These are phyloP conservation scores for Yamadazyma endophytica DNA, from an alignment of 805 yeast species.

Conservation along the genomic window DNA sequence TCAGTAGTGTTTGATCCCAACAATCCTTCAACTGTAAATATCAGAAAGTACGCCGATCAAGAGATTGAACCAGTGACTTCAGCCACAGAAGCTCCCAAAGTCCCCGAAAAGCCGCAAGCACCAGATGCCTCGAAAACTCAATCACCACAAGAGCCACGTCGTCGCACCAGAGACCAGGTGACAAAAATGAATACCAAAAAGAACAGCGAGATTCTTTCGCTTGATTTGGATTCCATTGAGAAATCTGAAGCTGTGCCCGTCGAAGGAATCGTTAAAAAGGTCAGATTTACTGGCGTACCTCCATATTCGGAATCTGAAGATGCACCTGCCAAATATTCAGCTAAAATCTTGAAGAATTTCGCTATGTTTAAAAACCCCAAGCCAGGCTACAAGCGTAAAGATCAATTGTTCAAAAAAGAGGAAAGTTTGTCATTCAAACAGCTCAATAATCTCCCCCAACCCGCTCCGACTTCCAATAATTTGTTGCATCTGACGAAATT, in stretches of 20 bases:
- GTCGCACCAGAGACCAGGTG: conserved; percentile 19
- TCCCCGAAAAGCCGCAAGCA: no score
- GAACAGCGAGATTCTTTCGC: conserved; percentile 18
- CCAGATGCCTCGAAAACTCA: conserved; percentile 1
- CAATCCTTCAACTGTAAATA: conserved; percentile 20
- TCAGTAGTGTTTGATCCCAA: conserved; percentile 40
- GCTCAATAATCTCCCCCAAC: background rate
- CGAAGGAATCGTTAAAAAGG: conserved; percentile 43
- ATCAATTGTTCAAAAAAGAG: conserved; percentile 34
- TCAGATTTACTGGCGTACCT: conserved; percentile 50
- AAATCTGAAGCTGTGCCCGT: conserved; percentile 2
- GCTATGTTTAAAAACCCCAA: conserved; percentile 27
- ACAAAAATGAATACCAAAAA: conserved; percentile 26
- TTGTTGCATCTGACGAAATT: conserved; percentile 5
- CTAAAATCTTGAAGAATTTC: conserved; percentile 34
- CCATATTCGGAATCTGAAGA: conserved; percentile 52
- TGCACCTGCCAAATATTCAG: conserved; percentile 44
- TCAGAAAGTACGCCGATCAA: conserved; percentile 10
- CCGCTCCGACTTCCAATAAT: background rate
- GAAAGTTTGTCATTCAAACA: conserved; percentile 32
- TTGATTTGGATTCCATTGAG: background rate
- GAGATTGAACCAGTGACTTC: background rate
- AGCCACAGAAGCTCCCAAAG: background rate
- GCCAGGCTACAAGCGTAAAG: conserved; percentile 27
- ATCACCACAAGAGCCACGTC: conserved; percentile 2